These are phyloP conservation scores for Scortechinia acanthostroma DNA, from an alignment of 2,329 filamentous ascomycete species.

Conservation along the genomic window DNA sequence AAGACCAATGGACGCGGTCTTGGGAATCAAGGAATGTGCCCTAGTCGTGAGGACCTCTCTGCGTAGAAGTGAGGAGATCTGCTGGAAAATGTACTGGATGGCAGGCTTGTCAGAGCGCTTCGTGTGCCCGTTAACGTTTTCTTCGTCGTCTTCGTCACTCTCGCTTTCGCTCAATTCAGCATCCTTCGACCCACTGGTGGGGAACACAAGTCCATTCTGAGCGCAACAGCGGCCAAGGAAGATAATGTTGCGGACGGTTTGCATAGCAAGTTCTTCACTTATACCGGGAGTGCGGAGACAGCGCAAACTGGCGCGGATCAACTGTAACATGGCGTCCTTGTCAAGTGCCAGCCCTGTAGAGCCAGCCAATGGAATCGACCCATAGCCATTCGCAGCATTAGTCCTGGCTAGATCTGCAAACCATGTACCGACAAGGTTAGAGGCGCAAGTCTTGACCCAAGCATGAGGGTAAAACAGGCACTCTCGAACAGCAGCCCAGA, in stretches of 20 bases:
- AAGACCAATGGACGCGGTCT: constrained; percentile 47
- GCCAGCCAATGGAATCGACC: constrained; percentile 49
- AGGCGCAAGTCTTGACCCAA: constrained; percentile 58
- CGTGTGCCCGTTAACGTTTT: constrained; percentile 5
- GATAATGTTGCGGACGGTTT: constrained; percentile 57
- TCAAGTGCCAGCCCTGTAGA: constrained; percentile 47
- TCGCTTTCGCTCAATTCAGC: constrained; percentile 22
- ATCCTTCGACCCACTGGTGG: constrained; percentile 22
- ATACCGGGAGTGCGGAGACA: constrained; percentile 42
- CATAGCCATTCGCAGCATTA: constrained; percentile 36
- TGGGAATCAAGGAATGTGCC: constrained; percentile 40
- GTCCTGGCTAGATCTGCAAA: constrained; percentile 49
- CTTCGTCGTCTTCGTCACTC: constrained; percentile 19
- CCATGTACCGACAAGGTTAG: constrained; percentile 49
- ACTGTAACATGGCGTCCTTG: constrained; percentile 41
- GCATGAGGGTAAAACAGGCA: constrained; percentile 52
- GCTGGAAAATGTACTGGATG: constrained; percentile 44
- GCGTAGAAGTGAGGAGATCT: constrained; percentile 52
- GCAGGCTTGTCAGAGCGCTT: not conserved
- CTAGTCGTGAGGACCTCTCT: constrained; percentile 39
- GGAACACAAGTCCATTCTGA: constrained; percentile 39
- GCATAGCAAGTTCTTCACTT: constrained; percentile 48
- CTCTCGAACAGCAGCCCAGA: constrained; percentile 49
- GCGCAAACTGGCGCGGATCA: constrained; percentile 18
- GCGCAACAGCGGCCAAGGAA: constrained; percentile 59